A percentile compares a stretch with the other conserved stretches of the same genome.
These are phyloP conservation scores for Tuber melanosporum DNA, from an alignment of 495 filamentous ascomycete genomes.

Conservation along the genomic window DNA sequence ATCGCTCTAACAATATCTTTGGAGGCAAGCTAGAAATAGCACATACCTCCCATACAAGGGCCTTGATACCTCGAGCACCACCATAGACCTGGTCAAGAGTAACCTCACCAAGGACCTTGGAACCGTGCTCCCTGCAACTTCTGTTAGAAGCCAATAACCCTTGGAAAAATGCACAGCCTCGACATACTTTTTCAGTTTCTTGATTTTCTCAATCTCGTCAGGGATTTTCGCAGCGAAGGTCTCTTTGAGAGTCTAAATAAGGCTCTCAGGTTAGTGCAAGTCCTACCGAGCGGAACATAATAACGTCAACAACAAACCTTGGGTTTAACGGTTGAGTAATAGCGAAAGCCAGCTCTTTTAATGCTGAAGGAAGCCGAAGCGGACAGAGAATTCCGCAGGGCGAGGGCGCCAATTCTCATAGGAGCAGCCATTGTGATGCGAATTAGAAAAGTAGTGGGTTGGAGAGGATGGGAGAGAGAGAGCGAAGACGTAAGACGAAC, in stretches of 20 bases:
- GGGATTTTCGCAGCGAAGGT: slow-evolving; percentile 94
- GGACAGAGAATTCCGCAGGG: slow-evolving; percentile 64
- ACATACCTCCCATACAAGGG: slow-evolving; percentile 86
- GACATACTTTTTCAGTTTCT: slow-evolving; percentile 86
- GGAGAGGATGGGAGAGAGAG: slow-evolving; percentile 41
- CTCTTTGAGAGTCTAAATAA: slow-evolving; percentile 83
- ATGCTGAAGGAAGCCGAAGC: slow-evolving; percentile 56
- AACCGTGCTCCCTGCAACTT: slow-evolving; percentile 71
- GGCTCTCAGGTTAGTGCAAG: slow-evolving; percentile 6
- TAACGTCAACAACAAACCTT: slow-evolving; percentile 55
- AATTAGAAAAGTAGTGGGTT: slow-evolving; percentile 23
- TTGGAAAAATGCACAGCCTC: slow-evolving; percentile 14
- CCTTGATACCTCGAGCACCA: slow-evolving; percentile 98
- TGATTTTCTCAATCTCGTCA: slow-evolving; percentile 96
- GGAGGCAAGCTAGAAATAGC: slow-evolving; percentile 5
- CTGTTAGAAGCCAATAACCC: slow-evolving; percentile 17
- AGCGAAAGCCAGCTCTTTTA: slow-evolving; percentile 69
- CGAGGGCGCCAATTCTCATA: slow-evolving; percentile 66
- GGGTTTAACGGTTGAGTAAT: slow-evolving; percentile 80
- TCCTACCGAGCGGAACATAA: neutral
- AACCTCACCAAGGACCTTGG: slow-evolving; percentile 92
- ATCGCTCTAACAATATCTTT: slow-evolving; percentile 11
- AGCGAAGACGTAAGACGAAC: slow-evolving; percentile 36
- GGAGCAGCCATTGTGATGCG: slow-evolving; percentile 64
- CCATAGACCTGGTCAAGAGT: slow-evolving; percentile 99